phyloP scores from a whole-genome alignment of 2,329 filamentous ascomycete species.

The Ampelomyces quisqualis region DNA sequence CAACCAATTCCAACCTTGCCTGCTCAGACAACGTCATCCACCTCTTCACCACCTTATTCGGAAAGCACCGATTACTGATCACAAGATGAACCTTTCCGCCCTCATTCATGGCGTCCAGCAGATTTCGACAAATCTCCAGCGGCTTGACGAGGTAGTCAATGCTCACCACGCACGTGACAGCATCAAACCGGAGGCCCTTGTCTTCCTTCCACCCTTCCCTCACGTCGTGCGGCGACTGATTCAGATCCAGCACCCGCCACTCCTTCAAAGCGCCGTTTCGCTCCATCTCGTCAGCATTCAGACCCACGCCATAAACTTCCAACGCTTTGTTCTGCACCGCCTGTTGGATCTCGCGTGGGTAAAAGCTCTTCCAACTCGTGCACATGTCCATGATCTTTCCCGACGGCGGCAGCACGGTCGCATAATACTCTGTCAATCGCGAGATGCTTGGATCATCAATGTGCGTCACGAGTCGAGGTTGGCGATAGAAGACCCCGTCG shows the following conservation, averaged over 20 bases:
- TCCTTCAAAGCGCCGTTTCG: constrained; percentile 41
- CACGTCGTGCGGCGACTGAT: constrained; percentile 40
- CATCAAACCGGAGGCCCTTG: constrained; percentile 40
- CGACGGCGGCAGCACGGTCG: constrained; percentile 43
- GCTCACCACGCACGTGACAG: constrained; percentile 53
- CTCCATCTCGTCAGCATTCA: constrained; percentile 51
- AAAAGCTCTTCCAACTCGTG: constrained; percentile 53
- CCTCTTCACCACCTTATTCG: constrained; percentile 53
- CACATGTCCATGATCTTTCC: constrained; percentile 54
- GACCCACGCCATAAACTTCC: constrained; percentile 51
- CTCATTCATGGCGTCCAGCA: constrained; percentile 44
- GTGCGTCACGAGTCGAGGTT: constrained; percentile 55
- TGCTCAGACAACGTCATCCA: constrained; percentile 52
- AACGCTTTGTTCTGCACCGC: constrained; percentile 37
- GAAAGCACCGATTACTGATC: constrained; percentile 56
- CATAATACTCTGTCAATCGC: constrained; percentile 51
- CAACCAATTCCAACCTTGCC: constrained; percentile 53
- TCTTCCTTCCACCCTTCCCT: constrained; percentile 10
- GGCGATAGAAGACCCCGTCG: constrained; percentile 44
- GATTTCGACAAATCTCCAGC: constrained; percentile 47
- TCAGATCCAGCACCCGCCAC: constrained; percentile 48
- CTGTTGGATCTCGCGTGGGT: constrained; percentile 38
- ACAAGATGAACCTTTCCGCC: constrained; percentile 54
- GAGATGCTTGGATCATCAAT: constrained; percentile 55
- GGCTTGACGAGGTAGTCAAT: constrained; percentile 56